Base-by-base conservation (phyloP, 176 grass and related monocot species). In the Coix lacrymajobi region DNA sequence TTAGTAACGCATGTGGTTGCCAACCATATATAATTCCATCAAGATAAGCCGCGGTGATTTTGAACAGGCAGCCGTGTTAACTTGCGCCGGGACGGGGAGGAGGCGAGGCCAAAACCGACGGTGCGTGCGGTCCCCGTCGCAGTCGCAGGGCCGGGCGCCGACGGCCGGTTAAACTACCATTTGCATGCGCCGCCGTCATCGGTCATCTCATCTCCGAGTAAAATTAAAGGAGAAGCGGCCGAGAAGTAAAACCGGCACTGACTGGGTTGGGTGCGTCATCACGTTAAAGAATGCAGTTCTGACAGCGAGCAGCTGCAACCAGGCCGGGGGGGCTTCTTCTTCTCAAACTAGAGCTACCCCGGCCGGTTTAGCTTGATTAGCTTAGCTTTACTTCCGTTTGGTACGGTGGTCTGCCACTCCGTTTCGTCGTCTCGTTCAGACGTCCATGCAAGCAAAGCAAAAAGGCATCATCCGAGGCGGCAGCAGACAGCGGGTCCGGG, bases 321-420 rank as follows among this genome's bases (percentile, higher is more conserved):
- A 22, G 49, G 1, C 3, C 33, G 3, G 3, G 36, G 36, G 4
- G 20, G 51, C 51, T 20, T 31, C 20, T n/a, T 71, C 16, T 6
- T 22, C 26, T n/a, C 46, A 25, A 66, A 66, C 19, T 79, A 34
- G n/a, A n/a, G n/a, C n/a, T n/a, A 66, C 40, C 41, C 10, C 19
- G 28, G 41, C 10, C 19, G 28, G 41, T 49, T 48, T 13, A 46
- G 33, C 17, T n/a, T n/a, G n/a, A n/a, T 52, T 52, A 52, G 48
- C 17, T 52, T 20, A 32, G 41, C 10, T n/a, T n/a, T n/a, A n/a
- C n/a, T n/a, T 84, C 26, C 51, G 10, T 15, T 6, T 2, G 49
- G 75, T 88, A 85, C 77, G 88, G 71, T 89, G 77, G 78, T 85
- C 78, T 77, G 88, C 71, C 83, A 85, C 75, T 75, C 49, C 46